Conservation (phyloP, 2,329 filamentous ascomycete genomes). For the Madurella fahalii region DNA sequence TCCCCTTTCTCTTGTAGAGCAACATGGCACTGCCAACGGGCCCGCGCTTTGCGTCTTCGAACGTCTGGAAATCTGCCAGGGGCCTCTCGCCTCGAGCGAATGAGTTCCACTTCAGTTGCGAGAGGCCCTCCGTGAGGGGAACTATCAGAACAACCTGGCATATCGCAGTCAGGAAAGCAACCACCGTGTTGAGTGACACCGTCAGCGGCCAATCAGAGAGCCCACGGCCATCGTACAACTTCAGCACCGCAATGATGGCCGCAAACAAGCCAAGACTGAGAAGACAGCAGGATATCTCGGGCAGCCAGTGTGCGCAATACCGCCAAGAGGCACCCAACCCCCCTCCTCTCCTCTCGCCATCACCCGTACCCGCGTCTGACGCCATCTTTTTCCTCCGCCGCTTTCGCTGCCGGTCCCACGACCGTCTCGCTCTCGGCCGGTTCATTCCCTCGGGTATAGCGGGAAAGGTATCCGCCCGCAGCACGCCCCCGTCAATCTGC, state of each 20-base stretch:
- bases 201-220: conserved; percentile 23
- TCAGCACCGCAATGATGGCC: conserved; percentile 18
- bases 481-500: conserved; percentile 2
- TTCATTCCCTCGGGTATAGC: conserved; percentile 7
- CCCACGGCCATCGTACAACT: conserved; percentile 19
- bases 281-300: conserved; percentile 23
- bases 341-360: not conserved
- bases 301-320: conserved; percentile 16
- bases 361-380: not conserved
- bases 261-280: conserved; percentile 22
- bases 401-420: conserved; percentile 22
- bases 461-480: conserved; percentile 18
- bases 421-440: conserved; percentile 8
- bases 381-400: conserved; percentile 7
- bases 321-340: not conserved
- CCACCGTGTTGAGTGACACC: conserved; percentile 29
- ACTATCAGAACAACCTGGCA: conserved; percentile 26
- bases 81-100: conserved; percentile 25
- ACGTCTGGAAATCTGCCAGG: conserved; percentile 28
- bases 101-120: conserved; percentile 34
- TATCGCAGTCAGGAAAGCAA: conserved; percentile 30
- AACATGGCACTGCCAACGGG: conserved; percentile 24
- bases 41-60: conserved; percentile 28
- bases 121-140: conserved; percentile 28
- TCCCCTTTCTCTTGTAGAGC: conserved; percentile 23